Conservation (phyloP, 257 asterid species). For the Nicotiana paniculata region DNA sequence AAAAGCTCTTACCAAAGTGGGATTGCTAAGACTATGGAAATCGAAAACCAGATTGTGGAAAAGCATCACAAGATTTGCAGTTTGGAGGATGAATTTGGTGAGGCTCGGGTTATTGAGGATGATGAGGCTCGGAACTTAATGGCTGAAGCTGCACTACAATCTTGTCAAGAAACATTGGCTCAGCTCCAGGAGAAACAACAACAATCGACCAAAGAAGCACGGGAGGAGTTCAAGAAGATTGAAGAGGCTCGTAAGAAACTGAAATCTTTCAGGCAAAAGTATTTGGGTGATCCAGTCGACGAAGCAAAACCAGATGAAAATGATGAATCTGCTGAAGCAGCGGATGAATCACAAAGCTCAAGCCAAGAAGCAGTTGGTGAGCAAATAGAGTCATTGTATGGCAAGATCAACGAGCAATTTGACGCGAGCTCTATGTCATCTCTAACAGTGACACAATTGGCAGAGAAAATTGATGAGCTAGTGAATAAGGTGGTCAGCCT, state of each 20-base stretch:
- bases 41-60: slow-evolving; percentile 72
- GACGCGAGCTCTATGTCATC: slow-evolving; percentile 25
- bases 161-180: slow-evolving; percentile 69
- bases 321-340: neutral
- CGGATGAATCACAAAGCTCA: neutral
- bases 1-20: slow-evolving; percentile 84
- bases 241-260: slow-evolving; percentile 47
- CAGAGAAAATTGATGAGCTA: slow-evolving; percentile 76
- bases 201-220: slow-evolving; percentile 38
- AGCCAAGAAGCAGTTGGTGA: slow-evolving; percentile 15
- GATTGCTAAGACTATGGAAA: slow-evolving; percentile 57
- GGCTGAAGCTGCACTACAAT: slow-evolving; percentile 84
- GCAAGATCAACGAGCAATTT: slow-evolving; percentile 15
- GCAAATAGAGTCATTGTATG: slow-evolving; percentile 9
- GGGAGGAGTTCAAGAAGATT: slow-evolving; percentile 48
- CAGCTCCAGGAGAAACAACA: slow-evolving; percentile 60
- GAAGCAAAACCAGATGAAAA: slow-evolving; percentile 13
- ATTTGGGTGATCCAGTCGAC: slow-evolving; percentile 16
- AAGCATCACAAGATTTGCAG: slow-evolving; percentile 56
- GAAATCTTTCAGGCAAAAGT: slow-evolving; percentile 30
- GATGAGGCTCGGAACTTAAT: slow-evolving; percentile 71
- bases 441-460: slow-evolving; percentile 60
- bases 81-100: slow-evolving; percentile 68
- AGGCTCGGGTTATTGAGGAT: slow-evolving; percentile 62
- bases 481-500: slow-evolving; percentile 66